Evolutionary conservation across 257 asterid genomes (phyloP), one percentile per base, ranked within the genome.

Genomic region (Fraxinus pennsylvanica): DNA sequence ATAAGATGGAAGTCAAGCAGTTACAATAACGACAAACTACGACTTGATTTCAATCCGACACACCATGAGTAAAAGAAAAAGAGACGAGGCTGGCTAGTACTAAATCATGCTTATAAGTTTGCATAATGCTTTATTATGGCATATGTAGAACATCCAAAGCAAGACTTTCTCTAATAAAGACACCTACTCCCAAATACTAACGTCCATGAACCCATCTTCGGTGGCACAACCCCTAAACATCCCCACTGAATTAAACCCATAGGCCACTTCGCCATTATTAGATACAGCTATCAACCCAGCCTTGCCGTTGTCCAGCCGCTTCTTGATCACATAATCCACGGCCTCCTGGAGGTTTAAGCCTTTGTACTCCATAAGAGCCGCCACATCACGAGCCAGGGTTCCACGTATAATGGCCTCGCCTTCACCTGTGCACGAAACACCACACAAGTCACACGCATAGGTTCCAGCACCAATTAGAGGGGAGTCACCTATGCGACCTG

Each of bases 281-380:
- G 99, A 95, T 71, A 95, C 99, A 3, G 98, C 99, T 5, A 95
- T 95, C 57, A 95, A n/a, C 72, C 99, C 99, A 0, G 99, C 99
- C 82, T 74, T 66, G 0, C 98, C 99, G 0, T 82, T 74, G 67
- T 95, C 98, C n/a, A 95, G 82, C 76, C 98, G 87, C 8, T 77
- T 82, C 68, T 81, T 83, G 50, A 95, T 87, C 71, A 95, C 99
- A 13, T 73, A 86, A 65, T 95, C 96, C 81, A 92, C 98, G 2
- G 98, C 99, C 63, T 87, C 94, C 74, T 92, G 97, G 12, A 95
- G 93, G 6, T 89, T 79, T n/a, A 93, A 33, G 2, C 84, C 97
- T 81, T 89, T 93, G 68, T 93, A 95, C 86, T 95, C 99, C 97
- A 95, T 95, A 73, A 95, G 75, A 0, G 98, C 99, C 13, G 99